Base-by-base conservation (phyloP, 2,329 filamentous ascomycete species). In the Podosphaera xanthii region DNA sequence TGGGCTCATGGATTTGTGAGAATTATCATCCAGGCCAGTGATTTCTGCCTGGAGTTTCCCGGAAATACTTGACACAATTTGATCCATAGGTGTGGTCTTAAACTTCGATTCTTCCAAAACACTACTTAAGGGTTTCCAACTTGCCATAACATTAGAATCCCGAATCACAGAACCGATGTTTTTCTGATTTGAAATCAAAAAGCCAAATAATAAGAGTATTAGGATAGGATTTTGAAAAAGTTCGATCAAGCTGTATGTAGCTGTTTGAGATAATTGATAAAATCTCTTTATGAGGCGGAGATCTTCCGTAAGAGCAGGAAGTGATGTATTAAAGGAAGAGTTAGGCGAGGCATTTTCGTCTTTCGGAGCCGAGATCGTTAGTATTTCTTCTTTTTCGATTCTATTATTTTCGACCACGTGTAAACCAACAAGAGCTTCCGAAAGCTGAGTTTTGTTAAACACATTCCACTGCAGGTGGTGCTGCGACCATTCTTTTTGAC, bases 371-470 rank as follows among this genome's bases (percentile, higher is more conserved):
- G 72, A 71, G 49, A 77, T 73, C 50, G 72, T 74, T 30, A 74
- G 71, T 30, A 75, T 70, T n/a, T 31, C 33, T 4, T 38, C 12
- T 3, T 10, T 30, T 2, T n/a, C 38, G 4, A 67, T 70, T 34
- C 69, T 68, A 5, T 67, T 67, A 56, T 72, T 72, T 38, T 80
- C 78, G 46, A 86, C 73, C 1, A 76, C 77, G 66, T 90, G 86
- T 0, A 83, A 84, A n/a, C 86, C 86, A 7, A 86, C 77, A 59
- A 91, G 72, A 1, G 76, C 81, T 59, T 80, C 76, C 9, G 77
- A 76, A 9, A 84, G 72, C 63, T 81, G 77, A 1, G 70, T 69
- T 10, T 69, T 57, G 56, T 67, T 66, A 59, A 68, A 60, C n/a
- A 67, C 60, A 59, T 70, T 66, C 65, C 69, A 69, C n/a, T 65